Evolutionary conservation across 805 yeast species (phyloP), one percentile per base, ranked within the genome.

Genomic region (Wickerhamiella azymoides): DNA sequence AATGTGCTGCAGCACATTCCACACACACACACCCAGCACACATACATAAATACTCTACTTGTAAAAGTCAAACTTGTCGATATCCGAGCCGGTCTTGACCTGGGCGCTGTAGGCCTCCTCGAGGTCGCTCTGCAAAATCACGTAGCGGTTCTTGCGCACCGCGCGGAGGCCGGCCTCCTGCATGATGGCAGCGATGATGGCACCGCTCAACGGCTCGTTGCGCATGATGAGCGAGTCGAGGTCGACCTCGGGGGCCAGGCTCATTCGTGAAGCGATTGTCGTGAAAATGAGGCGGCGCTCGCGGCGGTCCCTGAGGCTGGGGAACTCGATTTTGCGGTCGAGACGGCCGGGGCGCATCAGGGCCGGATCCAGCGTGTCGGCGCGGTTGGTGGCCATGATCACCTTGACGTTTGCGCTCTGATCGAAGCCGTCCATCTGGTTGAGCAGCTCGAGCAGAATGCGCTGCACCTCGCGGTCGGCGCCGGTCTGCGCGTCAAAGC

Each of bases 131-230:
- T 92, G 97, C 59, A 93, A 71, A 54, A 92, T 93, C 66, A 92
- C 94, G 64, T 93, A 92, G 68, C 99, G 77, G 66, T 92, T 92
- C 70, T 89, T 92, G 70, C 99, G 82, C 40, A 92, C 97, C 1
- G 99, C 99, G 56, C 98, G 78, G 55, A 92, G 74, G 54, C 99
- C 99, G 25, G 99, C 99, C 68, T 93, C 99, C 73, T 92, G 99
- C 98, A 92, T 92, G 55, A 92, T 89, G 14, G 98, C 98, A 13
- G 99, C 97, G 61, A 92, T 92, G 47, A 89, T 76, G 10, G 72
- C 98, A 60, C 99, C 99, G 32, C 96, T 84, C 49, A 93, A 70
- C 36, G 98, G 95, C 62, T 92, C 98, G 61, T 92, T 92, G 65
- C 99, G 81, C 57, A 86, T 77, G 55, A 92, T 89, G 56, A 92